Conservation (phyloP, 202 grass and related monocot genomes). For the Setaria viridis region DNA sequence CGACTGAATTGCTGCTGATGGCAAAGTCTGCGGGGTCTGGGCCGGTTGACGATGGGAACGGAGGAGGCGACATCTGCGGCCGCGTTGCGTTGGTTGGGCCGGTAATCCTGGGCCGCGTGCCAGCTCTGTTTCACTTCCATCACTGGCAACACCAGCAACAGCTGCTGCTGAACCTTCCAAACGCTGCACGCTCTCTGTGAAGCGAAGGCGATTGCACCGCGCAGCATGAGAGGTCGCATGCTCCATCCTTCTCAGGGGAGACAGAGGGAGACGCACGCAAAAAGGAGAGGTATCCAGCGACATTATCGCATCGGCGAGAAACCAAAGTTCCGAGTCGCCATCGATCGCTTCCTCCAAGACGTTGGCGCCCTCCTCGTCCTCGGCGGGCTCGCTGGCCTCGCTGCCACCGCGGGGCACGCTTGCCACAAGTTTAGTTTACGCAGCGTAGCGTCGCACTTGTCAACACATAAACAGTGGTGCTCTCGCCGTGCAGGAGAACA, state of each 20-base stretch:
- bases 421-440: neutral
- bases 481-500: too few relatives aligned
- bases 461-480: neutral
- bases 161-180: slow-evolving; percentile 8
- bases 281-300: neutral
- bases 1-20: too few relatives aligned
- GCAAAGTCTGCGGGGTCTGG: neutral
- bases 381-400: neutral
- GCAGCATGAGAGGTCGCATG: neutral
- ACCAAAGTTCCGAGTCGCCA: neutral
- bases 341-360: neutral
- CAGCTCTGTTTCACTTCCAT: neutral
- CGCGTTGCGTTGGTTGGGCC: neutral
- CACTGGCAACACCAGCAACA: too few relatives aligned
- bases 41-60: neutral
- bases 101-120: neutral
- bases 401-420: neutral
- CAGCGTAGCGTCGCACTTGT: neutral
- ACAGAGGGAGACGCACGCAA: neutral
- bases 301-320: neutral
- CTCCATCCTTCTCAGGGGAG: neutral
- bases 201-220: neutral
- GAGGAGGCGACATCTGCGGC: neutral
- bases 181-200: neutral
- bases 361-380: neutral